These are phyloP conservation scores for Yamadazyma blattariae DNA, from an alignment of 1,139 yeast genomes.

Conservation along the genomic window DNA sequence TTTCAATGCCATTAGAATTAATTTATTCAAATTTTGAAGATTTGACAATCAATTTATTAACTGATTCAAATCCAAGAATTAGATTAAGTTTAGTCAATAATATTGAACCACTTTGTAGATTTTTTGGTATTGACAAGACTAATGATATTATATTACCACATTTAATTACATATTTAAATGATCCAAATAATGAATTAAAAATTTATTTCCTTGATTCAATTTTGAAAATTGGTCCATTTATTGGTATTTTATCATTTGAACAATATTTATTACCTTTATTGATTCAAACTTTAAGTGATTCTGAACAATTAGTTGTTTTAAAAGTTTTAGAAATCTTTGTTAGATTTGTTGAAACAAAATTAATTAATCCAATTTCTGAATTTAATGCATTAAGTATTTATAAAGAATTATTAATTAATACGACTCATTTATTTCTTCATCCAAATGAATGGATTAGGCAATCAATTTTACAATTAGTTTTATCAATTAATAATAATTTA, in stretches of 20 bases:
- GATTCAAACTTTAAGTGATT: conserved; percentile 77
- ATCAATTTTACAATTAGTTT: conserved; percentile 58
- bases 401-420: conserved; percentile 31
- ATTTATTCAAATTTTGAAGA: conserved; percentile 54
- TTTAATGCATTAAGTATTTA: conserved; percentile 43
- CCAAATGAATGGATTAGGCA: conserved; percentile 89
- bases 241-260: conserved; percentile 81
- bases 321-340: conserved; percentile 66
- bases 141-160: conserved; percentile 89
- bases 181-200: conserved; percentile 64
- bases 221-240: conserved; percentile 72
- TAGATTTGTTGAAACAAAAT: conserved; percentile 26
- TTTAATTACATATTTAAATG: conserved; percentile 86
- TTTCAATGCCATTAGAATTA: conserved; percentile 25
- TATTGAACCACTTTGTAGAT: conserved; percentile 72
- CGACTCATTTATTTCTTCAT: conserved; percentile 52
- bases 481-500: conserved; percentile 60
- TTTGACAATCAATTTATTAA: conserved; percentile 60
- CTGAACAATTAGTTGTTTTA: conserved; percentile 81
- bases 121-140: conserved; percentile 83
- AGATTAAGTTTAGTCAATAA: conserved; percentile 66
- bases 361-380: conserved; percentile 37
- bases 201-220: conserved; percentile 73
- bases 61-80: conserved; percentile 66
- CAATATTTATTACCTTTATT: conserved; percentile 84